Evolutionary conservation across 148 eudicot genomes (phyloP), one percentile per base, ranked within the genome.

Genomic region (Bassia scoparia): DNA sequence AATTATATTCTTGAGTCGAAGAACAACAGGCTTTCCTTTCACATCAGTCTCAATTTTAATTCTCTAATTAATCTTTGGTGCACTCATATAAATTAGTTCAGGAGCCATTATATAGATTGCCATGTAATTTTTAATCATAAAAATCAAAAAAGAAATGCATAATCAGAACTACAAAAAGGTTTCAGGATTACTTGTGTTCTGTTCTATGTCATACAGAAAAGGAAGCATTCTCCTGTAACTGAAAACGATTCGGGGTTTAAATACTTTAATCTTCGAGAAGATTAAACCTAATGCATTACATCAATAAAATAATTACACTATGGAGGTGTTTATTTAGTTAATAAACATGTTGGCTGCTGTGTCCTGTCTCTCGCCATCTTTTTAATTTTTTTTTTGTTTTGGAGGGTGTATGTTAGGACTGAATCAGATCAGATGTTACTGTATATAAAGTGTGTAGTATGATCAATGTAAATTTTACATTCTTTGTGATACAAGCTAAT

Each of bases 161-260:
- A 5, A 52, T 17, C 41, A 30, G 48, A 65, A 63, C 9, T 16
- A 24, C 29, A 50, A 13, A 29, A 54, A 65, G 30, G 61, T 52
- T 10, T 12, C 50, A 72, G 33, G 48, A 44, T 80, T 82, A 86
- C 89, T 52, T 69, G 77, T 31, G 15, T 75, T 72, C 67, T 76
- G 83, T 38, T 87, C 80, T 34, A 88, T 68, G 67, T 81, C 85
- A 81, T 72, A 76, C 70, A 88, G 69, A 73, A 74, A 86, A 10
- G 92, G 92, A n/a, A 88, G 87, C 78, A 88, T 33, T 71, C 92
- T 83, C 68, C 80, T 88, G 67, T 84, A 86, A 71, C 87, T 84
- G 78, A 86, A n/a, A n/a, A 76, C 16, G 89, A 86, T 54, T 84
- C 78, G 10, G 85, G 82, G 78, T 58, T 71, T 70, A 54, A 83